Evolutionary conservation across 2,329 filamentous ascomycete species (phyloP).

Genomic region (Colletotrichum sp.): DNA sequence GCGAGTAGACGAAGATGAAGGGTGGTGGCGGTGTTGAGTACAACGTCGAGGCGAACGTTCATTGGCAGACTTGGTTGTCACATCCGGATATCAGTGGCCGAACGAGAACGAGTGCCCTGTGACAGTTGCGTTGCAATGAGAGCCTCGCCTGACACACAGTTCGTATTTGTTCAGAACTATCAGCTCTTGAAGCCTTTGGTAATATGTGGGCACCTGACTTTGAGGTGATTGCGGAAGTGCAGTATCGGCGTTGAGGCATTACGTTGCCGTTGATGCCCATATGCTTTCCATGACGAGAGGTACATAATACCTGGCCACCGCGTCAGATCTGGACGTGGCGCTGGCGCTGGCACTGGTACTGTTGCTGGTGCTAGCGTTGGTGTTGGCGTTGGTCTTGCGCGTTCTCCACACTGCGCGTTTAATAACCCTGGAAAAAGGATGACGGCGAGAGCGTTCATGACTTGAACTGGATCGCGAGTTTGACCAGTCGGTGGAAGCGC

Average conservation of each 20-base stretch:
- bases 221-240: neutral
- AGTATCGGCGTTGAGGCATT: neutral
- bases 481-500: constrained; percentile 3
- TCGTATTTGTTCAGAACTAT: neutral
- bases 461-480: neutral
- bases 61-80: neutral
- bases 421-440: neutral
- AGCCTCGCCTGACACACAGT: neutral
- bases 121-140: neutral
- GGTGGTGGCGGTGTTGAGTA: neutral
- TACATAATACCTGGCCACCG: neutral
- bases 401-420: neutral
- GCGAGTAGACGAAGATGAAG: neutral
- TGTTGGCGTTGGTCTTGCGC: neutral
- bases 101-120: neutral
- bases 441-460: neutral
- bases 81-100: neutral
- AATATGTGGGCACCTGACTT: neutral
- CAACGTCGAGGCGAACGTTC: neutral
- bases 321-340: neutral
- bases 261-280: neutral
- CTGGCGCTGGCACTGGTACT: neutral
- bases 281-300: neutral
- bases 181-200: neutral
- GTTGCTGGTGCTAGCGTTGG: neutral